These are phyloP conservation scores for Leccinum olivaceopallidum DNA, from an alignment of 768 basidiomycete species.

Conservation along the genomic window DNA sequence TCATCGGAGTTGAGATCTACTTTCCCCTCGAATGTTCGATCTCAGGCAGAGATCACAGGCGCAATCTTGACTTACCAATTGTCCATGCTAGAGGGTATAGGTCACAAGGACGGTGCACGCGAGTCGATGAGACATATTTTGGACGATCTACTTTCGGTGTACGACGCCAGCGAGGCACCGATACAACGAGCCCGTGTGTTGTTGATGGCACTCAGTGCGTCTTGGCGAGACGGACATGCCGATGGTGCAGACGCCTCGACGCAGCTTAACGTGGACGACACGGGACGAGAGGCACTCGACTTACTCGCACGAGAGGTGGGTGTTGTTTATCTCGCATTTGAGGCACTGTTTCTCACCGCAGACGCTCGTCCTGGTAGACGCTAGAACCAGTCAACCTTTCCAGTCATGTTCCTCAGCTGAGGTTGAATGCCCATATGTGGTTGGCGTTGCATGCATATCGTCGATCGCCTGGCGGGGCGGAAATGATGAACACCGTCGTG, in stretches of 20 bases:
- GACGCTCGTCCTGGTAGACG: constrained; percentile 23
- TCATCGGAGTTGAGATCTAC: constrained; percentile 9
- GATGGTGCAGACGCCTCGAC: constrained; percentile 25
- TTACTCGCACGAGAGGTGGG: constrained; percentile 47
- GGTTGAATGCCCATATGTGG: constrained; percentile 62
- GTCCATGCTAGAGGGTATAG: constrained; percentile 49
- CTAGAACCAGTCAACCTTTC: constrained; percentile 32
- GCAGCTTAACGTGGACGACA: constrained; percentile 31
- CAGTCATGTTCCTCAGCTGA: constrained; percentile 46
- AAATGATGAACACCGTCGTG: constrained; percentile 47
- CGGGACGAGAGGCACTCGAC: constrained; percentile 42
- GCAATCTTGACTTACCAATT: constrained; percentile 64
- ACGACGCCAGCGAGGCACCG: constrained; percentile 48
- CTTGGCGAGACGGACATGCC: constrained; percentile 26
- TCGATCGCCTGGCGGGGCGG: constrained; percentile 35
- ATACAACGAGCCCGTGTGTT: constrained; percentile 59
- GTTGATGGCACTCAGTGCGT: constrained; percentile 53
- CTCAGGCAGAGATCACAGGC: constrained; percentile 41
- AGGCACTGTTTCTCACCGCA: background rate
- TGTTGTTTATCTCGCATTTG: constrained; percentile 5
- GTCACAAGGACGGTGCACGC: constrained; percentile 58
- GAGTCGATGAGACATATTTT: constrained; percentile 44
- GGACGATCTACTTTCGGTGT: constrained; percentile 49
- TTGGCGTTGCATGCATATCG: constrained; percentile 71
- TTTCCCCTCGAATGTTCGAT: constrained; percentile 15